Evolutionary conservation across 2,329 filamentous ascomycete species (phyloP).

Genomic region (Beauveria pseudobassiana): DNA sequence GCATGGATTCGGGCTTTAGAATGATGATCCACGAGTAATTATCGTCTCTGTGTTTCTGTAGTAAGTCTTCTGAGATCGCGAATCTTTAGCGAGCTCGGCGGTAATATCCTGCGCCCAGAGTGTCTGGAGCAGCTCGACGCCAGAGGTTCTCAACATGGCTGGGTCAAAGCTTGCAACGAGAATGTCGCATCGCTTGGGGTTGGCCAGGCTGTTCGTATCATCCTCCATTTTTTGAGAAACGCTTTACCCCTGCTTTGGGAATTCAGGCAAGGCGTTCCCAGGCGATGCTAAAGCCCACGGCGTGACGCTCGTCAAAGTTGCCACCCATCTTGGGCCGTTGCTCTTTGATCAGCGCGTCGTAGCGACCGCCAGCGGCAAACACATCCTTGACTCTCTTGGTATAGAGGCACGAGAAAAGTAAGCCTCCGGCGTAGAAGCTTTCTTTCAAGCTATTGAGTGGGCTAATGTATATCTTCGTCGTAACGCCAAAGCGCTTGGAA

Average conservation of each 20-base stretch:
- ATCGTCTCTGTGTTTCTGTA: slow-evolving; percentile 68
- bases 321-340: slow-evolving; percentile 64
- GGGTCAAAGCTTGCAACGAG: slow-evolving; percentile 84
- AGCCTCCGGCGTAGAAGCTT: slow-evolving; percentile 76
- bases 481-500: slow-evolving; percentile 65
- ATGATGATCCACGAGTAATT: slow-evolving; percentile 82
- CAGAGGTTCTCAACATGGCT: slow-evolving; percentile 64
- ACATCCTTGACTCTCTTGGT: slow-evolving; percentile 79
- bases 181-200: slow-evolving; percentile 69
- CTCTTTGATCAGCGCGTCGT: slow-evolving; percentile 81
- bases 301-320: slow-evolving; percentile 61
- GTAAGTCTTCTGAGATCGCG: slow-evolving; percentile 71
- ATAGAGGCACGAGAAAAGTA: slow-evolving; percentile 86
- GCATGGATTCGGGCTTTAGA: slow-evolving; percentile 67
- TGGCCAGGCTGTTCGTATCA: slow-evolving; percentile 53
- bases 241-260: slow-evolving; percentile 46
- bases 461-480: slow-evolving; percentile 72
- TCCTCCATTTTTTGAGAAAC: slow-evolving; percentile 62
- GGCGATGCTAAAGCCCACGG: slow-evolving; percentile 85
- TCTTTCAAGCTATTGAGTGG: slow-evolving; percentile 86
- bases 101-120: slow-evolving; percentile 81
- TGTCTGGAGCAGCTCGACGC: slow-evolving; percentile 67
- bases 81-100: slow-evolving; percentile 78
- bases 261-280: slow-evolving; percentile 76
- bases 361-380: slow-evolving; percentile 87